Percentiles rank a stretch among this genome's conserved stretches.
These are phyloP conservation scores for Gillenia trifoliata DNA, from an alignment of 306 rosid genomes.

Conservation along the genomic window DNA sequence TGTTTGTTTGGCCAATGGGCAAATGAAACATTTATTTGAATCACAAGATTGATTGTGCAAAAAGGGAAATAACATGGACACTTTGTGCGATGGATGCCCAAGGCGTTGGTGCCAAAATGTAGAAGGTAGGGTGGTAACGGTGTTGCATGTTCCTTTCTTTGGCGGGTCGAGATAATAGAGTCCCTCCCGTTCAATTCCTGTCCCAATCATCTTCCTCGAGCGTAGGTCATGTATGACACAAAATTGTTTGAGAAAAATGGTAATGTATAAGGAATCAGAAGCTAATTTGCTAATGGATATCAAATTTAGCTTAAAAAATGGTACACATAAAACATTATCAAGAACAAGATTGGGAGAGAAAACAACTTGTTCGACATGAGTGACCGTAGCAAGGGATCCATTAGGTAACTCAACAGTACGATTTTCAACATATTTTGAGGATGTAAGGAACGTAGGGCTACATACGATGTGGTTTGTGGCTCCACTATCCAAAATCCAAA, in stretches of 20 bases:
- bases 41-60: too few species aligned
- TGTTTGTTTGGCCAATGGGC: too few species aligned
- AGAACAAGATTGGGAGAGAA: background rate
- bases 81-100: too few species aligned
- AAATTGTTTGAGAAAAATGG: background rate
- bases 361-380: background rate
- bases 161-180: too few species aligned
- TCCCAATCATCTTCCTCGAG: too few species aligned
- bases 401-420: background rate
- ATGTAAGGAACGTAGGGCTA: background rate
- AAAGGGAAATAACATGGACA: too few species aligned
- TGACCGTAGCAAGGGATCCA: background rate
- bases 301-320: background rate
- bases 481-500: background rate
- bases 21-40: too few species aligned
- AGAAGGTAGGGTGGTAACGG: too few species aligned
- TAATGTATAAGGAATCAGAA: background rate
- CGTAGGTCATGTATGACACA: background rate
- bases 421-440: background rate
- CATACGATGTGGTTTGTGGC: background rate
- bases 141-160: too few species aligned
- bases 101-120: too few species aligned
- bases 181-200: too few species aligned
- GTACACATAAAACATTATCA: background rate
- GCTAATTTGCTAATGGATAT: background rate